These are phyloP conservation scores for Rhazya stricta DNA, from an alignment of 257 asterid genomes.

Conservation along the genomic window DNA sequence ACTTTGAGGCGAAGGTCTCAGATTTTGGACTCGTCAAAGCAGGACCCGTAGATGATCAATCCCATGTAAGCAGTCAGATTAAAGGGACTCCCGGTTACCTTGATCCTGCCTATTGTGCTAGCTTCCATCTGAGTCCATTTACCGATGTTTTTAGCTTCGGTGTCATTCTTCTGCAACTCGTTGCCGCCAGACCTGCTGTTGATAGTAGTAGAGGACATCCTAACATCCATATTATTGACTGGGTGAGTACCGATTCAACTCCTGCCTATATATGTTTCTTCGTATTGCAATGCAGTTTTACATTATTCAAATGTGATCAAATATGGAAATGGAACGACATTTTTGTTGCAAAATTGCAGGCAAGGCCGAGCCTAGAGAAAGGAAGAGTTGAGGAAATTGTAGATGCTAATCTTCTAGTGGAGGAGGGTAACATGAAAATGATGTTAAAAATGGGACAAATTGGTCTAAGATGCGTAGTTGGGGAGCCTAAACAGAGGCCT, in stretches of 20 bases:
- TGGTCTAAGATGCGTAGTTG: constrained; percentile 53
- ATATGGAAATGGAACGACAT: not conserved
- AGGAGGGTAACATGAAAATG: constrained; percentile 55
- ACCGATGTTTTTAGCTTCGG: constrained; percentile 84
- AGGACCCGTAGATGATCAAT: constrained; percentile 66
- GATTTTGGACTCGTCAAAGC: constrained; percentile 67
- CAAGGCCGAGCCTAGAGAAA: constrained; percentile 55
- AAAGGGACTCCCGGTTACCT: constrained; percentile 85
- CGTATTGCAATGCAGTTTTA: not conserved
- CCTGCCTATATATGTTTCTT: not conserved
- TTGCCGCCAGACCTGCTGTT: constrained; percentile 64
- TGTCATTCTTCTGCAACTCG: constrained; percentile 66
- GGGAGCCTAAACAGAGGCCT: constrained; percentile 65
- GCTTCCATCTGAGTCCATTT: constrained; percentile 53
- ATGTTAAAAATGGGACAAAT: constrained; percentile 66
- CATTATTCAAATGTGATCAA: not conserved
- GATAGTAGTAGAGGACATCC: constrained; percentile 30
- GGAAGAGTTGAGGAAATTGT: constrained; percentile 50
- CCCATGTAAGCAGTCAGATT: constrained; percentile 66
- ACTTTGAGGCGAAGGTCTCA: constrained; percentile 68
- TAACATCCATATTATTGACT: constrained; percentile 53
- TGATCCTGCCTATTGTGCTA: constrained; percentile 76
- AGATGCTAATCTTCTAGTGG: constrained; percentile 50
- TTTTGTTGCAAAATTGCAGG: constrained; percentile 36
- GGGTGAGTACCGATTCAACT: constrained; percentile 36